Evolutionary conservation across 805 yeast genomes (phyloP), one percentile per base, ranked within the genome.

Genomic region (Cyberlindnera xylosilytica): DNA sequence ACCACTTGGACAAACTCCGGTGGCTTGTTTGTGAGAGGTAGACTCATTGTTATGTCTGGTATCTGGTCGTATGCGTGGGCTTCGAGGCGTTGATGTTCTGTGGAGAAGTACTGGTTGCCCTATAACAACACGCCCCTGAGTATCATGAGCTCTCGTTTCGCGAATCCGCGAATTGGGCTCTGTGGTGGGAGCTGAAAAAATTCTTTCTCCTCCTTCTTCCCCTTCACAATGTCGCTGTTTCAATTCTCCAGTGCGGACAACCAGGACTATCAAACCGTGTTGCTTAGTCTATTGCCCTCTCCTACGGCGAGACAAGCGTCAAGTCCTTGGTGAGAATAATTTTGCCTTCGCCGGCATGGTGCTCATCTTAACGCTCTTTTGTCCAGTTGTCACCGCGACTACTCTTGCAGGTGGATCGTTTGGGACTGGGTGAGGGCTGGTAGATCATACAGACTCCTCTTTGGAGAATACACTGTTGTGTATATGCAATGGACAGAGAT

Each of bases 201-300:
- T 15, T 20, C 36, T 41, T 23, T 17, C 16, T 17, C 30, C 26
- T 26, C 7, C 39, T 6, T 18, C 33, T 27, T 22, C 46, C 30
- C 8, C 3, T 13, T 27, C 26, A 22, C 24, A 10, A 10, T 8
- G 24, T 8, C 24, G 7, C 24, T 22, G 22, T 49, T 47, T 35
- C 42, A 24, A 13, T 42, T 54, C 56, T 49, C 49, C 37, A 51
- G 86, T 81, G 86, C 83, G 86, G 83, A 77, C 74, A 78, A 76
- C 86, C 81, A 75, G 78, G 80, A 77, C 81, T 74, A 58, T 72
- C 72, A 65, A 64, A 65, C 81, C 87, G 87, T 80, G 87, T 80
- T 80, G 85, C 83, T 76, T 77, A 64, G 56, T 53, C 56, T 42
- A 54, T 44, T 42, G 46, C 49, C 46, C 46, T 34, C 40, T 42